These are phyloP conservation scores for Torulaspora globosa DNA, from an alignment of 1,139 yeast species.

Conservation along the genomic window DNA sequence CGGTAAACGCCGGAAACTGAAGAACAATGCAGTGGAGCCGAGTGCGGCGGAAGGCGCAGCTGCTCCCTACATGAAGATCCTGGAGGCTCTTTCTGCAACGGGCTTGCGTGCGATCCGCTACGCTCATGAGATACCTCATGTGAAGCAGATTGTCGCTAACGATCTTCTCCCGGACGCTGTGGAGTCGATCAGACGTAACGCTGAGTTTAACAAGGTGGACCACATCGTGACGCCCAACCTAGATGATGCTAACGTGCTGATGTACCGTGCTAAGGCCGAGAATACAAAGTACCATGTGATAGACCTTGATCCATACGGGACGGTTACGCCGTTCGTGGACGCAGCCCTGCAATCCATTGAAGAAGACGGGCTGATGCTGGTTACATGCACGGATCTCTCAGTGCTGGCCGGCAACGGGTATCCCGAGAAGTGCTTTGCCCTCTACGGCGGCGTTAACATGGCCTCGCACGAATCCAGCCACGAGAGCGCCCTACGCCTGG, in stretches of 20 bases:
- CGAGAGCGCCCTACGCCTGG: constrained; percentile 86
- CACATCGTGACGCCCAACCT: constrained; percentile 57
- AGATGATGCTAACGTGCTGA: constrained; percentile 84
- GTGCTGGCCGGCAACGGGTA: constrained; percentile 94
- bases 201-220: constrained; percentile 57
- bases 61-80: constrained; percentile 53
- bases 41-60: constrained; percentile 14
- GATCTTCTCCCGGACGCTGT: constrained; percentile 87
- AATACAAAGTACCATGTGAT: constrained; percentile 66
- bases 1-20: constrained; percentile 29
- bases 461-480: constrained; percentile 80
- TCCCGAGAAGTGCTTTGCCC: constrained; percentile 93
- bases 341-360: constrained; percentile 77
- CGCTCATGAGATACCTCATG: constrained; percentile 80
- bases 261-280: constrained; percentile 52
- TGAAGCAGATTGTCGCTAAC: constrained; percentile 73
- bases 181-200: constrained; percentile 68
- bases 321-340: constrained; percentile 92
- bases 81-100: constrained; percentile 92
- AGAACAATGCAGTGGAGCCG: constrained; percentile 16
- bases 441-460: constrained; percentile 88
- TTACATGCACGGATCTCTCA: constrained; percentile 94
- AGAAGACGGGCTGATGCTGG: constrained; percentile 78
- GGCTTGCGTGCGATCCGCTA: constrained; percentile 92
- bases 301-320: constrained; percentile 95